These are phyloP conservation scores for Capronia americana DNA, from an alignment of 2,329 filamentous ascomycete genomes.

Conservation along the genomic window DNA sequence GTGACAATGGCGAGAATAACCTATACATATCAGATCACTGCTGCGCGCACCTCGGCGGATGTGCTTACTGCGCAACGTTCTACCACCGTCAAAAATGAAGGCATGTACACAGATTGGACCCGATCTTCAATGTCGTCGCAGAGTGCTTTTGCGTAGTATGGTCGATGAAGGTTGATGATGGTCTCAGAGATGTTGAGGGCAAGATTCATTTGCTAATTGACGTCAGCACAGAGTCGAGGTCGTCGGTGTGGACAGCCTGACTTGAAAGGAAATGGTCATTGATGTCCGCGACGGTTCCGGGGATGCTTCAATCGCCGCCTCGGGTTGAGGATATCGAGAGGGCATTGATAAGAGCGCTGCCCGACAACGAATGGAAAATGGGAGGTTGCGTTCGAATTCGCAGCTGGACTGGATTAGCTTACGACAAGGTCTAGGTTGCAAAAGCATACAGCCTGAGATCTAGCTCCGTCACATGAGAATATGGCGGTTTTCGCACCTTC, in stretches of 20 bases:
- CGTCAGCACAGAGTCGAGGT: conserved; percentile 4
- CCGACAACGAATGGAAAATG: conserved; percentile 24
- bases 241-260: background rate
- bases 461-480: conserved; percentile 19
- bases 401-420: background rate
- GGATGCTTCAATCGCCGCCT: conserved; percentile 23
- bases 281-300: conserved; percentile 26
- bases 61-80: conserved; percentile 19
- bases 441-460: conserved; percentile 18
- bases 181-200: conserved; percentile 27
- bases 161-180: conserved; percentile 28
- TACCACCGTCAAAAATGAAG: conserved; percentile 24
- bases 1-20: conserved; percentile 19
- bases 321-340: conserved; percentile 20
- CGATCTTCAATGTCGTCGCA: conserved; percentile 18
- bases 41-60: background rate
- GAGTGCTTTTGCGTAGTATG: conserved; percentile 27
- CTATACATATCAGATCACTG: background rate
- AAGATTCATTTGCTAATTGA: conserved; percentile 22
- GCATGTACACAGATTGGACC: conserved; percentile 16
- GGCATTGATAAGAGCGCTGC: conserved; percentile 27
- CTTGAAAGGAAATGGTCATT: conserved; percentile 26
- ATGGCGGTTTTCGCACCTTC: conserved; percentile 25
- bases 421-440: background rate
- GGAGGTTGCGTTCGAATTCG: conserved; percentile 24